Conservation (phyloP, 2,329 filamentous ascomycete species). For the Camptophora hylomeconis region DNA sequence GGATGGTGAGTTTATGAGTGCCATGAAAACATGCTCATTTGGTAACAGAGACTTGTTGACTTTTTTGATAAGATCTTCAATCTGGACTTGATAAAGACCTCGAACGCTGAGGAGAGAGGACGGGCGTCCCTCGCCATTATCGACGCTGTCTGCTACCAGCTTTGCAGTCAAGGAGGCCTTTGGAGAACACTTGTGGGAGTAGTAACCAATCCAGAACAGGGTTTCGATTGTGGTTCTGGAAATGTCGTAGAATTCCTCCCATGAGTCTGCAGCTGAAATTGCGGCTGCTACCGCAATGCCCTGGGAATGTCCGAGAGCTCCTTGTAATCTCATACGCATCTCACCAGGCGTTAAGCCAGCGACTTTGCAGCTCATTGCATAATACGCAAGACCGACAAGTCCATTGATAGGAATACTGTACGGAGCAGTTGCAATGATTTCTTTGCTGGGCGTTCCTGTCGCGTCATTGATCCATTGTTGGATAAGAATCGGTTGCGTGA, state of each 20-base stretch:
- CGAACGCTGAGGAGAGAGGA: conserved; percentile 21
- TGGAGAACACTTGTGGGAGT: conserved; percentile 18
- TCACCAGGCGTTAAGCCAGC: conserved; percentile 21
- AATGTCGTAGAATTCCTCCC: conserved; percentile 22
- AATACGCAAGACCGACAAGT: conserved; percentile 22
- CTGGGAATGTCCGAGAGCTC: conserved; percentile 26
- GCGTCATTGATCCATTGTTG: neutral
- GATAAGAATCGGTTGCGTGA: neutral
- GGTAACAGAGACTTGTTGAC: conserved; percentile 17
- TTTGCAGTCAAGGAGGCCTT: conserved; percentile 9
- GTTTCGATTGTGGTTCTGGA: conserved; percentile 19
- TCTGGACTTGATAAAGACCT: conserved; percentile 11
- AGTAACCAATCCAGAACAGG: conserved; percentile 25
- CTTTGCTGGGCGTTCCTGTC: conserved; percentile 3
- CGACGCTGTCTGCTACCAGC: conserved; percentile 1
- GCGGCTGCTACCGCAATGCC: conserved; percentile 25
- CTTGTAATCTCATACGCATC: conserved; percentile 16
- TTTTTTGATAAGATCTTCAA: conserved; percentile 12
- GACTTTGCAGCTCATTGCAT: conserved; percentile 20
- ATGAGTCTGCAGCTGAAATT: conserved; percentile 22
- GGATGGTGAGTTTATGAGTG: conserved; percentile 19
- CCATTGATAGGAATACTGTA: conserved; percentile 29
- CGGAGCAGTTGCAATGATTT: conserved; percentile 24
- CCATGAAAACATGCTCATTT: conserved; percentile 16
- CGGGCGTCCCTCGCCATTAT: conserved; percentile 18